A percentile compares a stretch with the other conserved stretches of the same genome.
Evolutionary conservation across 2,329 filamentous ascomycete genomes (phyloP).

Genomic region (Fonsecaea pedrosoi): DNA sequence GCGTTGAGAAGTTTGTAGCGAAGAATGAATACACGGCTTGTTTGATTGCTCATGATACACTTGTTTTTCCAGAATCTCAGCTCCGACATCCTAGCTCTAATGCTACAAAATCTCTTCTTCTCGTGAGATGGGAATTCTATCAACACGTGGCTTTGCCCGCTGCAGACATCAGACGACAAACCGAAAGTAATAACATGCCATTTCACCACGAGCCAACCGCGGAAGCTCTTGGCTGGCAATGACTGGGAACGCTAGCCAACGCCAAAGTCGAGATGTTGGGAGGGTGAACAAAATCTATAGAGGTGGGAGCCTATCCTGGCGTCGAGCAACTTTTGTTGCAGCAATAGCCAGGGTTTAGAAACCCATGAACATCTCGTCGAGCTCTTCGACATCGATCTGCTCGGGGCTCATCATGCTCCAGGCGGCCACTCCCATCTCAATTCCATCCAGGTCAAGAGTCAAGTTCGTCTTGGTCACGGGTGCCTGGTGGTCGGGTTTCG

Average conservation of each 20-base stretch:
- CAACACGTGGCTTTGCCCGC: slow-evolving; percentile 10
- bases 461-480: slow-evolving; percentile 45
- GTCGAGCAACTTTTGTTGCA: background rate
- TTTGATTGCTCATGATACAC: slow-evolving; percentile 6
- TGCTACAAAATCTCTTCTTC: slow-evolving; percentile 21
- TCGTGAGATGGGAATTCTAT: slow-evolving; percentile 13
- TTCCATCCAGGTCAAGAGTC: slow-evolving; percentile 55
- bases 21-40: background rate
- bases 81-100: slow-evolving; percentile 5
- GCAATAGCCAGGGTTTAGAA: slow-evolving; percentile 19
- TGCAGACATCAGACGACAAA: slow-evolving; percentile 5
- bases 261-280: background rate
- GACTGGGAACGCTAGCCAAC: background rate
- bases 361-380: slow-evolving; percentile 82
- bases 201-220: slow-evolving; percentile 2
- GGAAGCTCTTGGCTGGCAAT: slow-evolving; percentile 1
- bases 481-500: slow-evolving; percentile 31
- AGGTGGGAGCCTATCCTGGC: background rate
- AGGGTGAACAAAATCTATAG: background rate
- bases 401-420: slow-evolving; percentile 76
- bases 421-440: slow-evolving; percentile 58
- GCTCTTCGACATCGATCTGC: slow-evolving; percentile 88
- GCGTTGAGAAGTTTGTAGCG: background rate
- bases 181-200: slow-evolving; percentile 9
- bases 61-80: slow-evolving; percentile 10